Conservation (phyloP, 1,139 yeast genomes). For the Scheffersomyces illinoinensis region DNA sequence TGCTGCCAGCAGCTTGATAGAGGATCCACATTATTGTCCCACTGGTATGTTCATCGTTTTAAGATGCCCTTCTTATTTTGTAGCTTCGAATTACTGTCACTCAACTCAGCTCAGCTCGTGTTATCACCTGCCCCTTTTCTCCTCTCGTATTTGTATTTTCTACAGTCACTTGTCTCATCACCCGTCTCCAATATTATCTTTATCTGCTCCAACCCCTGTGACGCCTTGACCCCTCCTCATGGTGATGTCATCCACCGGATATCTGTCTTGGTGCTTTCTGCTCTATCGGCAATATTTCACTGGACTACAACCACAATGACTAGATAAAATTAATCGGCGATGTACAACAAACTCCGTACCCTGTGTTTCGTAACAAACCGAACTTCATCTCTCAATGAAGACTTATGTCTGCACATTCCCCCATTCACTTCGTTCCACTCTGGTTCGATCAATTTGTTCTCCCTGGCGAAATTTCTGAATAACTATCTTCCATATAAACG, state of each 20-base stretch:
- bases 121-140: neutral
- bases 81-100: neutral
- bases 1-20: neutral
- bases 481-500: neutral
- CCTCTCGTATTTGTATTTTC: neutral
- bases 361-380: neutral
- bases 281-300: neutral
- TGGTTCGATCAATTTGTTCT: neutral
- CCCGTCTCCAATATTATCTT: neutral
- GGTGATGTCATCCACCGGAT: neutral
- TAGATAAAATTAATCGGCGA: neutral
- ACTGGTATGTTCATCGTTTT: neutral
- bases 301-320: neutral
- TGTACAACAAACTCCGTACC: neutral
- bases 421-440: too few species aligned
- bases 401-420: too few species aligned
- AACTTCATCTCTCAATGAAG: too few species aligned
- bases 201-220: neutral
- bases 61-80: neutral
- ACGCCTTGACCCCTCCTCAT: neutral
- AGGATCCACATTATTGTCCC: neutral
- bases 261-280: too few species aligned
- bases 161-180: neutral
- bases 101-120: neutral
- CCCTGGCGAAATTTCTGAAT: neutral